These are phyloP conservation scores for Gymnopilus dilepis DNA, from an alignment of 768 basidiomycete species.

Conservation along the genomic window DNA sequence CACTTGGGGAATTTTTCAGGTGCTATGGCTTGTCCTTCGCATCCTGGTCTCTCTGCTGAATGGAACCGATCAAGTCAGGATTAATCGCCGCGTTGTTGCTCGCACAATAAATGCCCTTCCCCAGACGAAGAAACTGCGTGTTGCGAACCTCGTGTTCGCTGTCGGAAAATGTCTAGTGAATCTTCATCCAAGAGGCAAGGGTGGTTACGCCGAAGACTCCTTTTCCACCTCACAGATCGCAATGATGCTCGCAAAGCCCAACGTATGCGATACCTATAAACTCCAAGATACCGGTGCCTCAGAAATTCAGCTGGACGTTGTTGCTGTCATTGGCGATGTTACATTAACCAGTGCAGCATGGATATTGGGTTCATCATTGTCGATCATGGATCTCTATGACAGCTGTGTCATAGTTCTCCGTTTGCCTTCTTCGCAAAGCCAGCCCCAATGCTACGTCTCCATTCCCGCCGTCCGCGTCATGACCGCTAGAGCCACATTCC, in stretches of 20 bases:
- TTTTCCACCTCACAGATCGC: background rate
- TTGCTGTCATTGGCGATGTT: conserved; percentile 31
- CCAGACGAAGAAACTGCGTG: background rate
- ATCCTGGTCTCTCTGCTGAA: conserved; percentile 26
- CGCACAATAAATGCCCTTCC: background rate
- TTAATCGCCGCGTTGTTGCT: conserved; percentile 7
- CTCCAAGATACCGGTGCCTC: background rate
- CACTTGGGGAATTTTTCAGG: conserved; percentile 31
- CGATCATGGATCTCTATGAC: conserved; percentile 32
- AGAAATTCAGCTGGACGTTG: conserved; percentile 15
- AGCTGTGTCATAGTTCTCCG: conserved; percentile 30
- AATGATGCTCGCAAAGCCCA: background rate
- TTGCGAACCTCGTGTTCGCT: background rate
- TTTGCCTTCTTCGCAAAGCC: background rate
- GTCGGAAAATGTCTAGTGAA: background rate
- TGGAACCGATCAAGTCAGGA: conserved; percentile 6
- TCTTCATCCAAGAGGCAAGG: background rate
- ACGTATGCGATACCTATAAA: background rate
- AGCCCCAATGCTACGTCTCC: background rate
- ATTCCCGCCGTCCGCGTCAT: conserved; percentile 1
- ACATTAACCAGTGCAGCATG: conserved; percentile 30
- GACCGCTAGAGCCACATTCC: background rate
- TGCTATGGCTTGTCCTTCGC: conserved; percentile 28
- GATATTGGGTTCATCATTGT: conserved; percentile 25
- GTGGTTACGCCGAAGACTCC: background rate